A percentile compares a stretch with the other conserved stretches of the same genome.
phyloP scores from a whole-genome alignment of 805 yeast genomes.

The Peterozyma xylosa region DNA sequence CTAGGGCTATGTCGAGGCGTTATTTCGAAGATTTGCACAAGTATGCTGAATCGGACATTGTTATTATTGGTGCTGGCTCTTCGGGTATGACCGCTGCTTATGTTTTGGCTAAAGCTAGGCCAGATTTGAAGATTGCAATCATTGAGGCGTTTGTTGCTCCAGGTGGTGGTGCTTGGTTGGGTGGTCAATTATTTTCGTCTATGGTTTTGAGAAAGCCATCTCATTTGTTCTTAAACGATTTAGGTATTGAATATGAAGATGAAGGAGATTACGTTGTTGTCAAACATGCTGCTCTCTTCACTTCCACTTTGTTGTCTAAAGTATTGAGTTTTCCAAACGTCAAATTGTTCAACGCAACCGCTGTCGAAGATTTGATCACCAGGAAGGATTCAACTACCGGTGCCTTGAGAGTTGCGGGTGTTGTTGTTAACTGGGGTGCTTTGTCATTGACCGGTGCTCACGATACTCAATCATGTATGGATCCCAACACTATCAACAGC shows the following conservation, averaged over 20 bases:
- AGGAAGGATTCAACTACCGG: conserved; percentile 51
- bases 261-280: conserved; percentile 78
- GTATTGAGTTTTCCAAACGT: conserved; percentile 68
- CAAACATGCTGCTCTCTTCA: conserved; percentile 73
- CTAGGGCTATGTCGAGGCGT: conserved; percentile 73
- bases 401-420: conserved; percentile 65
- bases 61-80: conserved; percentile 74
- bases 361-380: conserved; percentile 75
- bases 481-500: conserved; percentile 69
- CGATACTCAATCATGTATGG: conserved; percentile 75
- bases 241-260: conserved; percentile 63
- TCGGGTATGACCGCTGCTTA: conserved; percentile 76
- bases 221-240: conserved; percentile 55
- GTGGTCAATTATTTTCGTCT: conserved; percentile 71
- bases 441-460: conserved; percentile 56
- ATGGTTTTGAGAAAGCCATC: conserved; percentile 80
- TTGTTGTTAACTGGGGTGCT: conserved; percentile 77
- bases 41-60: conserved; percentile 68
- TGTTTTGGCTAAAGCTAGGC: conserved; percentile 63
- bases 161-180: conserved; percentile 78
- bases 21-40: conserved; percentile 68
- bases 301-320: conserved; percentile 62
- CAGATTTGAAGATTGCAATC: conserved; percentile 67
- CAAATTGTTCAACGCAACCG: conserved; percentile 71
- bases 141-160: conserved; percentile 71